Evolutionary conservation across 371 early-diverging fungal genomes (phyloP).

Genomic region (Mortierella sp.): DNA sequence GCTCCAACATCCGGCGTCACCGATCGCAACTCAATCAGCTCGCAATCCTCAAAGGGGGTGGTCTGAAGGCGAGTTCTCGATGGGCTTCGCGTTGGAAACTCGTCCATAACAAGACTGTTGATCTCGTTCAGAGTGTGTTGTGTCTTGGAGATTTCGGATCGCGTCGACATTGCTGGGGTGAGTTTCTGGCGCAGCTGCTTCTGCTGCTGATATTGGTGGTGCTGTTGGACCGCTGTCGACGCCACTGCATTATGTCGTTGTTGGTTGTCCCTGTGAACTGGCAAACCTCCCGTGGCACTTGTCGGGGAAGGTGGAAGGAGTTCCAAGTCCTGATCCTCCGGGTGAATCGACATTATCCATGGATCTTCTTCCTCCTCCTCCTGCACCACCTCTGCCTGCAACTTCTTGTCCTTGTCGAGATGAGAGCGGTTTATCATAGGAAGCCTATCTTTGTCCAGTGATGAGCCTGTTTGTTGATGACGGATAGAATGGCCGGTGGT

Average conservation of each 20-base stretch:
- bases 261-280: too few species aligned
- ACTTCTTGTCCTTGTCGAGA: background rate
- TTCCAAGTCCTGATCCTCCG: background rate
- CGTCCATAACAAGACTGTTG: constrained; percentile 24
- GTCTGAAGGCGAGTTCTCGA: background rate
- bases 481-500: background rate
- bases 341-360: background rate
- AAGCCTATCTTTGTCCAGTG: background rate
- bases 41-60: background rate
- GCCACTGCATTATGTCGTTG: too few species aligned
- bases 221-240: too few species aligned
- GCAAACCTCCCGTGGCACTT: background rate
- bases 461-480: background rate
- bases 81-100: background rate
- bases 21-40: background rate
- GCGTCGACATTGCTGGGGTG: background rate
- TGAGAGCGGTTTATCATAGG: background rate
- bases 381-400: background rate
- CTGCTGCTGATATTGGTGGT: background rate
- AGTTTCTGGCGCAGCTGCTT: background rate
- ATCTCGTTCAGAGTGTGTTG: constrained; percentile 29
- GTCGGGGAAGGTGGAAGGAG: background rate
- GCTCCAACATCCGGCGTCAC: background rate
- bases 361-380: background rate
- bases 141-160: background rate